Percentiles rank a stretch among this genome's conserved stretches.
Conservation (phyloP, 2,329 filamentous ascomycete species). For the Thermomyces lanuginosus region DNA sequence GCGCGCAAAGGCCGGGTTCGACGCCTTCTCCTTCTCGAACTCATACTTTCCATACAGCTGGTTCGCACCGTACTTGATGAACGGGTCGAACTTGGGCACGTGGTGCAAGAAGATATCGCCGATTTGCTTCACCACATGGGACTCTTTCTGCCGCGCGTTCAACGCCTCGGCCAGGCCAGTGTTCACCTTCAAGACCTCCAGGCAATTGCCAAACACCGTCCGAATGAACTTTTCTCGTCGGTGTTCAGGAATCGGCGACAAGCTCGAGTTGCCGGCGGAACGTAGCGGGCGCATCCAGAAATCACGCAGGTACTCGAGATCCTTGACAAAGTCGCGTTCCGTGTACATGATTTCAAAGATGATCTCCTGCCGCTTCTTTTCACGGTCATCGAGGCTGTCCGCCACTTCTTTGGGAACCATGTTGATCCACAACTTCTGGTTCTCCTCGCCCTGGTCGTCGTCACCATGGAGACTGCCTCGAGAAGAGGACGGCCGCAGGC, state of each 20-base stretch:
- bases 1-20: conserved; percentile 68
- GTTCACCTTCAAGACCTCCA: conserved; percentile 88
- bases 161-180: conserved; percentile 74
- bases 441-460: conserved; percentile 72
- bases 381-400: conserved; percentile 71
- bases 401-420: conserved; percentile 90
- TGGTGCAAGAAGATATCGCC: conserved; percentile 91
- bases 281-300: conserved; percentile 95
- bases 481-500: conserved; percentile 57
- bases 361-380: conserved; percentile 96
- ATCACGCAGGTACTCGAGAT: conserved; percentile 89
- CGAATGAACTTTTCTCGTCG: conserved; percentile 80
- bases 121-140: conserved; percentile 71
- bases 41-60: conserved; percentile 95
- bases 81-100: conserved; percentile 83
- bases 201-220: conserved; percentile 88
- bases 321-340: conserved; percentile 96
- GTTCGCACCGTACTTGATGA: conserved; percentile 89
- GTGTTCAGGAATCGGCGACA: conserved; percentile 75
- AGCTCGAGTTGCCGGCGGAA: conserved; percentile 44
- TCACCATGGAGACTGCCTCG: conserved; percentile 66
- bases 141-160: conserved; percentile 78
- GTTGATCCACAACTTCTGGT: conserved; percentile 99
- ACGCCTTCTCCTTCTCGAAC: conserved; percentile 86
- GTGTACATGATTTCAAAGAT: conserved; percentile 99